Conservation (phyloP, 345 rosid genomes). For the Lumnitzera racemosa region DNA sequence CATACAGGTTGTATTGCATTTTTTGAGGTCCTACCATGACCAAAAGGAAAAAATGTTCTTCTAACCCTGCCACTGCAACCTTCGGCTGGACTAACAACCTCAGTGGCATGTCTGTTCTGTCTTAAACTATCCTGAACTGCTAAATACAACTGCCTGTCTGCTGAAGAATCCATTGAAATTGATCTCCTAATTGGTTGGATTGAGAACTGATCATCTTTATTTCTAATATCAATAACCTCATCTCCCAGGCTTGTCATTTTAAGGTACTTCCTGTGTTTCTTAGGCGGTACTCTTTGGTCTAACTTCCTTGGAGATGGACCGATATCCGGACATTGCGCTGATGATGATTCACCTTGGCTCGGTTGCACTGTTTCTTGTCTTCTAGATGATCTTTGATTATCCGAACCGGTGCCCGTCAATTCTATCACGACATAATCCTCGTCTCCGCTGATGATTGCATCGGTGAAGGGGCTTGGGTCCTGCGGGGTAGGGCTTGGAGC, state of each 20-base stretch:
- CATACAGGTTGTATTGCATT: constrained; percentile 57
- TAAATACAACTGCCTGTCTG: constrained; percentile 46
- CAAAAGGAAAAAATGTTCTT: constrained; percentile 68
- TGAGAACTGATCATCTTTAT: constrained; percentile 39
- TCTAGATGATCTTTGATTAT: constrained; percentile 21
- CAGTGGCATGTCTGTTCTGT: constrained; percentile 27
- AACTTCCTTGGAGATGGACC: constrained; percentile 33
- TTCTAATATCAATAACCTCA: constrained; percentile 67
- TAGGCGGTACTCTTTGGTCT: constrained; percentile 19
- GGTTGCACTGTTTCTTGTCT: constrained; percentile 34
- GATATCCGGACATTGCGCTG: constrained; percentile 4
- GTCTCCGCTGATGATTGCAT: constrained; percentile 27
- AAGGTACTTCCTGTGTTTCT: constrained; percentile 31
- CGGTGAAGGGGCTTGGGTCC: constrained; percentile 27
- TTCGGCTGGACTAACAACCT: constrained; percentile 28
- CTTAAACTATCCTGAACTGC: constrained; percentile 59
- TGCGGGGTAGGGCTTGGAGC: constrained; percentile 44
- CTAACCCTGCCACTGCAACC: constrained; percentile 31
- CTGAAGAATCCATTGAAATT: constrained; percentile 80
- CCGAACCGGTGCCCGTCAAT: constrained; percentile 26
- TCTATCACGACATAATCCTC: constrained; percentile 74
- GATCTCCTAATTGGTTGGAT: constrained; percentile 79
- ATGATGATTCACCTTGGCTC: constrained; percentile 13
- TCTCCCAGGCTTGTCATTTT: constrained; percentile 81
- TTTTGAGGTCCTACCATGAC: constrained; percentile 58